These are phyloP conservation scores for Fistulifera pelliculosa DNA, from an alignment of 108 stramenopile genomes.

Conservation along the genomic window DNA sequence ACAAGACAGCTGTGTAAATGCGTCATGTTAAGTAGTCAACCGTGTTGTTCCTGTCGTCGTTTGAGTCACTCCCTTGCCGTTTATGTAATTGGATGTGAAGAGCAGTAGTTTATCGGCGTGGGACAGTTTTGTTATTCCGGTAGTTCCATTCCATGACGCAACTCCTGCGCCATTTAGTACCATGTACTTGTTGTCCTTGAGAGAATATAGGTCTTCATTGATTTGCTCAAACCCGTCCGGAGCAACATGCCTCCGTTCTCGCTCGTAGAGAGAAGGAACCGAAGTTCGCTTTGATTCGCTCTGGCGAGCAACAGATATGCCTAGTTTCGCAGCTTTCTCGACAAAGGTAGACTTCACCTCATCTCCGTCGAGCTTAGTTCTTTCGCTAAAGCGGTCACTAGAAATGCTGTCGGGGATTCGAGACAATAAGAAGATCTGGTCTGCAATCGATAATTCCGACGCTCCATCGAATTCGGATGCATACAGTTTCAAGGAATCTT, in stretches of 20 bases:
- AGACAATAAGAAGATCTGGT: constrained; percentile 3
- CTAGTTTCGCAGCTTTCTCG: constrained; percentile 20
- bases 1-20: too few relatives aligned
- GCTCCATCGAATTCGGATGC: constrained; percentile 56
- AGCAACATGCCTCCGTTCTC: constrained; percentile 27
- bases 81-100: too few relatives aligned
- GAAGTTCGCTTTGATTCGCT: constrained; percentile 11
- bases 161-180: constrained; percentile 87
- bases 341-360: constrained; percentile 11
- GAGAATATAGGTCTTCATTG: constrained; percentile 70
- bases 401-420: constrained; percentile 7
- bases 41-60: too few relatives aligned
- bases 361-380: not conserved
- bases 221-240: constrained; percentile 77
- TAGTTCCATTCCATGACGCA: constrained; percentile 50
- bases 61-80: too few relatives aligned
- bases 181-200: constrained; percentile 86
- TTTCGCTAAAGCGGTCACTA: not conserved
- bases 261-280: constrained; percentile 33
- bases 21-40: too few relatives aligned
- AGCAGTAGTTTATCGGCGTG: too few relatives aligned
- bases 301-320: constrained; percentile 26
- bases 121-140: constrained; percentile 31
- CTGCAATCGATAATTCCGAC: constrained; percentile 26
- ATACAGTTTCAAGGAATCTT: constrained; percentile 62